Conservation (phyloP, 75 land plant species). For the Cunninghamia lanceolata region DNA sequence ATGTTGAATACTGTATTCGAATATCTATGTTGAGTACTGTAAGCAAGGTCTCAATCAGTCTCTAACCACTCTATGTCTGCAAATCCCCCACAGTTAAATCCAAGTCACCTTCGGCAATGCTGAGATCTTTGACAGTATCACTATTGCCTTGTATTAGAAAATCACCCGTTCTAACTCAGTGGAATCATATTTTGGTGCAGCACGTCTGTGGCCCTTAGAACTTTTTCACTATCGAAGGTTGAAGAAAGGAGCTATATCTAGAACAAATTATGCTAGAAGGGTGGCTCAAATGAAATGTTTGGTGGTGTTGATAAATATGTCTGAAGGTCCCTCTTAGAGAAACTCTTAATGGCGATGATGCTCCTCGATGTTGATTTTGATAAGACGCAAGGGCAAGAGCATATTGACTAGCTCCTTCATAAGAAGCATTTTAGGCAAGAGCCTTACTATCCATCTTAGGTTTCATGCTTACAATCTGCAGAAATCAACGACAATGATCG, state of each 20-base stretch:
- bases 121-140: conserved; percentile 21
- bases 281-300: conserved; percentile 45
- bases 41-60: conserved; percentile 7
- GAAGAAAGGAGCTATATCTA: conserved; percentile 53
- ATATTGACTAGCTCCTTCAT: conserved; percentile 7
- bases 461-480: too few species aligned
- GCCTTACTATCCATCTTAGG: too few species aligned
- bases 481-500: too few species aligned
- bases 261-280: conserved; percentile 45
- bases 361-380: not conserved
- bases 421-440: conserved; percentile 4
- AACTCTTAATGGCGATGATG: not conserved
- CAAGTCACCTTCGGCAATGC: conserved; percentile 24
- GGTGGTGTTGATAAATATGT: conserved; percentile 51
- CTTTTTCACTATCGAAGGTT: conserved; percentile 42
- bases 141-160: conserved; percentile 16
- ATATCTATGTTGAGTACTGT: too few species aligned
- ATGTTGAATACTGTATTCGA: too few species aligned
- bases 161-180: conserved; percentile 11
- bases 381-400: not conserved
- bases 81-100: conserved; percentile 20
- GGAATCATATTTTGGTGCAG: conserved; percentile 33
- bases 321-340: conserved; percentile 24
- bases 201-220: conserved; percentile 47
- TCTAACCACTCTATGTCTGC: conserved; percentile 7